A percentile compares a stretch with the other conserved stretches of the same genome.
These are phyloP conservation scores for Tulasnella sp. DNA, from an alignment of 768 basidiomycete genomes.

Conservation along the genomic window DNA sequence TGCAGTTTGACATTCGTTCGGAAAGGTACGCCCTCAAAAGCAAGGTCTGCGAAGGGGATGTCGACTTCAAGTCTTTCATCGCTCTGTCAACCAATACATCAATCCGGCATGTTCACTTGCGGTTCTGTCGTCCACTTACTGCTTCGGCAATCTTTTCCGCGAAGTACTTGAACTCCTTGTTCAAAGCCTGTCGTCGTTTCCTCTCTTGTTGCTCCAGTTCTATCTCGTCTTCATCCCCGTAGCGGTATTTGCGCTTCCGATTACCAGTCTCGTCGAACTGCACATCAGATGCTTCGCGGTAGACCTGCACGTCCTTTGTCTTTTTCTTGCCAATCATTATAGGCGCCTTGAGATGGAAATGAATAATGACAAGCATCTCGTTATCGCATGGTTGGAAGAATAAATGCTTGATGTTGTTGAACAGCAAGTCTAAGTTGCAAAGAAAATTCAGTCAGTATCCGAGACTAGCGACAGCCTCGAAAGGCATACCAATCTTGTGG, in stretches of 20 bases:
- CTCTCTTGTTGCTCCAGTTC: slow-evolving; percentile 98
- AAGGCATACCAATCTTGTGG: slow-evolving; percentile 73
- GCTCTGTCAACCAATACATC: slow-evolving; percentile 34
- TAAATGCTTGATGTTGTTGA: slow-evolving; percentile 94
- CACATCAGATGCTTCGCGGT: slow-evolving; percentile 93
- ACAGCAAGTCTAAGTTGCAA: slow-evolving; percentile 60
- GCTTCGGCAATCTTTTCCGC: slow-evolving; percentile 88
- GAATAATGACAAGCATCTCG: slow-evolving; percentile 87
- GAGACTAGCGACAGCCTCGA: neutral
- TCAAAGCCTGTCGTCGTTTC: slow-evolving; percentile 74
- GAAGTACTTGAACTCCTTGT: slow-evolving; percentile 90
- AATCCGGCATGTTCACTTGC: neutral
- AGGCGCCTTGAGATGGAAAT: slow-evolving; percentile 85
- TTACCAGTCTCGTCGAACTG: slow-evolving; percentile 99
- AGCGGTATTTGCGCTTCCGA: slow-evolving; percentile 89
- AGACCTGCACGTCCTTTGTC: slow-evolving; percentile 97
- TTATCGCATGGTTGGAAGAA: slow-evolving; percentile 99
- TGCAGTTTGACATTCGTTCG: slow-evolving; percentile 89
- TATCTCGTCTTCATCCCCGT: slow-evolving; percentile 98
- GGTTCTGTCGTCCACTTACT: slow-evolving; percentile 33
- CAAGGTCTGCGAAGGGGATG: slow-evolving; percentile 92
- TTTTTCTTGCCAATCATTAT: slow-evolving; percentile 99
- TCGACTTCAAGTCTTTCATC: slow-evolving; percentile 87
- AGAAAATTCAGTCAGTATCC: slow-evolving; percentile 1
- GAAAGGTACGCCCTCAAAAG: slow-evolving; percentile 95